Percentiles rank a stretch among this genome's conserved stretches.
Evolutionary conservation across 1,284 basidiomycete species (phyloP).

Genomic region (Cutaneotrichosporon spelunceum): DNA sequence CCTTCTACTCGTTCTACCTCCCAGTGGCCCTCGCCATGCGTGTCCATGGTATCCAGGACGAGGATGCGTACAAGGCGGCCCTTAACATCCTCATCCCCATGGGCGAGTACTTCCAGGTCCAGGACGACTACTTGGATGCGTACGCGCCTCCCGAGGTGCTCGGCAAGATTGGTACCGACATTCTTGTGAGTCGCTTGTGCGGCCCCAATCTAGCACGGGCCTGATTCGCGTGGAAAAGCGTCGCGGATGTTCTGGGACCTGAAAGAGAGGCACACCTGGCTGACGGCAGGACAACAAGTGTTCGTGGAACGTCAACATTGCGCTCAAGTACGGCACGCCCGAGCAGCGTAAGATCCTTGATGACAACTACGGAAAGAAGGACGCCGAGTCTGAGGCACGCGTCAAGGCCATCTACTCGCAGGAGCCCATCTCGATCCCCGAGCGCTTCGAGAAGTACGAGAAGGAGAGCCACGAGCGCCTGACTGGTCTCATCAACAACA

Average conservation of each 20-base stretch:
- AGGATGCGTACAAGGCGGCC: slow-evolving; percentile 72
- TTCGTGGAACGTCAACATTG: slow-evolving; percentile 93
- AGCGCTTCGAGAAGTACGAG: slow-evolving; percentile 74
- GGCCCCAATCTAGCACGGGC: background rate
- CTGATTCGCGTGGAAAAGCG: background rate
- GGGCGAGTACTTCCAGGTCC: slow-evolving; percentile 98
- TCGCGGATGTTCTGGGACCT: background rate
- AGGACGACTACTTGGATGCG: slow-evolving; percentile 96
- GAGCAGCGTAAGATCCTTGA: slow-evolving; percentile 60
- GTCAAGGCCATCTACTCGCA: slow-evolving; percentile 71
- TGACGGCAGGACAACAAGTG: slow-evolving; percentile 84
- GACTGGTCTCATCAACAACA: slow-evolving; percentile 63
- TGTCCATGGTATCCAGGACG: slow-evolving; percentile 64
- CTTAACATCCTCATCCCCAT: slow-evolving; percentile 83
- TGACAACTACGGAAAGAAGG: slow-evolving; percentile 84
- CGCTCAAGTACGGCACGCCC: slow-evolving; percentile 66
- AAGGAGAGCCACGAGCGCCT: slow-evolving; percentile 67
- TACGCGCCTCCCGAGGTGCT: slow-evolving; percentile 85
- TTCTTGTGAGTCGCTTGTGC: slow-evolving; percentile 54
- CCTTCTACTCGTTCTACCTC: slow-evolving; percentile 98
- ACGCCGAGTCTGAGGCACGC: slow-evolving; percentile 60
- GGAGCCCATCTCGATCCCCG: slow-evolving; percentile 66
- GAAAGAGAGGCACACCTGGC: background rate
- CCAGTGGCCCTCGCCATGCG: slow-evolving; percentile 93
- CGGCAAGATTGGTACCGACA: slow-evolving; percentile 97